These are phyloP conservation scores for Talaromyces atroroseus DNA, from an alignment of 2,329 filamentous ascomycete genomes.

Conservation along the genomic window DNA sequence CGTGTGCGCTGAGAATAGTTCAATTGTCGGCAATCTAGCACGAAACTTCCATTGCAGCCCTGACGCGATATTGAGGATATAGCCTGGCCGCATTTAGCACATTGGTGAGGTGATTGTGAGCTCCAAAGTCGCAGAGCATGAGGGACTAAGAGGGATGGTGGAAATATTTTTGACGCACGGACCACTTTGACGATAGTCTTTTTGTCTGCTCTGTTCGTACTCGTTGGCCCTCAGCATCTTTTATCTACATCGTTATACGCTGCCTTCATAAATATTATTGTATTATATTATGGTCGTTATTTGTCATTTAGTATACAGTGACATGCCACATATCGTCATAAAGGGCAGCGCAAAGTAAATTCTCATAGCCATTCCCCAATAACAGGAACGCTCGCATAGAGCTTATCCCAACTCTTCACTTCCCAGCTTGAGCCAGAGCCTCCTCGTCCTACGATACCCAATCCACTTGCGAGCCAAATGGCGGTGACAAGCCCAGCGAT, in stretches of 20 bases:
- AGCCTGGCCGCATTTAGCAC: background rate
- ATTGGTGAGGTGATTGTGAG: conserved; percentile 17
- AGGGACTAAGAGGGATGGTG: background rate
- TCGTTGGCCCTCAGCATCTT: too few relatives aligned
- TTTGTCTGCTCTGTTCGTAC: too few relatives aligned
- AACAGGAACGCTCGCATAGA: conserved; percentile 59
- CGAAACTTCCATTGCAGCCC: background rate
- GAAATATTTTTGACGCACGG: background rate
- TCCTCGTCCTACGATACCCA: conserved; percentile 70
- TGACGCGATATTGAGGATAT: background rate
- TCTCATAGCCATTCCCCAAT: conserved; percentile 48
- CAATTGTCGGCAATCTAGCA: background rate
- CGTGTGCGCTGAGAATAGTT: background rate
- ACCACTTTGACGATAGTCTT: background rate
- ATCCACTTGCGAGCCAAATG: conserved; percentile 75
- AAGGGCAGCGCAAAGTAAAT: background rate
- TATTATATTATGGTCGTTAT: background rate
- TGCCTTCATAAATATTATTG: background rate
- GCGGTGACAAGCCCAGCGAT: conserved; percentile 53
- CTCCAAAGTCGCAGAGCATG: background rate
- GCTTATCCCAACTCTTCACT: conserved; percentile 69
- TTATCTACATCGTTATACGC: background rate
- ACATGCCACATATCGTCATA: conserved; percentile 10
- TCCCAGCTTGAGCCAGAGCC: conserved; percentile 72
- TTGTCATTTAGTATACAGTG: background rate